Percentiles rank a stretch among this genome's conserved stretches.
Evolutionary conservation across 1,284 basidiomycete species (phyloP).

Genomic region (Ustilago lituana): DNA sequence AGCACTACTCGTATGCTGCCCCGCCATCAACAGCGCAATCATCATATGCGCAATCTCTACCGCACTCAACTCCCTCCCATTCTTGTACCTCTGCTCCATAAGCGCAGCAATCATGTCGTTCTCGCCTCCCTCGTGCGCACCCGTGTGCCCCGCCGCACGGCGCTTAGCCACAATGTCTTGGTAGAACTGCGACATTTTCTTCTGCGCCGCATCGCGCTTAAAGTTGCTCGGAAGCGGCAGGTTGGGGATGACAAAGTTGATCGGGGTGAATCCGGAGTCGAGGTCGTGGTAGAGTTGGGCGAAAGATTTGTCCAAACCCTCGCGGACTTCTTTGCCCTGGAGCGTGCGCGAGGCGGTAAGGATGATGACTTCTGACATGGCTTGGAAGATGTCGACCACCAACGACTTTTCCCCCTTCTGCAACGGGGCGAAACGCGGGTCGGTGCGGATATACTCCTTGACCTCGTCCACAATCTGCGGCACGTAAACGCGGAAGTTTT

Average conservation of each 20-base stretch:
- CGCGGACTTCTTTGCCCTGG: constrained; percentile 89
- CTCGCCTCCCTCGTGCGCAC: constrained; percentile 68
- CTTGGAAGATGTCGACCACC: constrained; percentile 71
- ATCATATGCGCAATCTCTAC: constrained; percentile 96
- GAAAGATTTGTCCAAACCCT: constrained; percentile 81
- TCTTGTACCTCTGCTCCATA: constrained; percentile 84
- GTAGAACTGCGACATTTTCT: constrained; percentile 94
- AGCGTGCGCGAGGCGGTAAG: constrained; percentile 91
- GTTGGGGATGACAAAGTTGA: constrained; percentile 90
- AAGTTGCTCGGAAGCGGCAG: constrained; percentile 90
- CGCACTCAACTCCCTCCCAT: constrained; percentile 81
- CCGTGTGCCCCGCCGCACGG: constrained; percentile 68
- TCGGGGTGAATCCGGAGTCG: constrained; percentile 74
- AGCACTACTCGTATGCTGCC: constrained; percentile 95
- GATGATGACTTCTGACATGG: constrained; percentile 91
- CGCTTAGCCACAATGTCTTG: constrained; percentile 85
- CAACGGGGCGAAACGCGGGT: constrained; percentile 74
- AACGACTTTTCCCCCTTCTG: constrained; percentile 24
- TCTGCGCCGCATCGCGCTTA: constrained; percentile 85
- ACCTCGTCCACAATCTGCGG: constrained; percentile 80
- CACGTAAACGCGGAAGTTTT: constrained; percentile 91
- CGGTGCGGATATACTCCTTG: constrained; percentile 40
- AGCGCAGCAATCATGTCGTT: constrained; percentile 94
- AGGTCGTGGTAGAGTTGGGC: constrained; percentile 88
- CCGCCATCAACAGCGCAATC: constrained; percentile 76